Conservation (phyloP, 1,284 basidiomycete genomes). For the Ganoderma boninense region DNA sequence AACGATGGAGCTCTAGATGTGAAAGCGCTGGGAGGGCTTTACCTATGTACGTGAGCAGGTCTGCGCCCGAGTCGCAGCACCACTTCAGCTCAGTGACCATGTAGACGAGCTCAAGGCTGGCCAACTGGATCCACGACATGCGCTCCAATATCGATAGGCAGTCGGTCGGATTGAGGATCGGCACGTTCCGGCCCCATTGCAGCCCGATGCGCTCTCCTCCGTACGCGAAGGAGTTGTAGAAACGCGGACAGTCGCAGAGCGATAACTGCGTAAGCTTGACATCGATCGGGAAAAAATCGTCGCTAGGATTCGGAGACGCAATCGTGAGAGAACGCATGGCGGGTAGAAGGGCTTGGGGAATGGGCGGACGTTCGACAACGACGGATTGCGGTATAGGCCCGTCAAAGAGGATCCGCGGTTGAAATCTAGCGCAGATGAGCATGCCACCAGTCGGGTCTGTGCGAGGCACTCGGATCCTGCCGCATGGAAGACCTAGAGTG, state of each 20-base stretch:
- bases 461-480: neutral
- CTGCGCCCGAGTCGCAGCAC: neutral
- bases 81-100: neutral
- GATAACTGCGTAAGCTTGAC: constrained; percentile 8
- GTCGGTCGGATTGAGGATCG: neutral
- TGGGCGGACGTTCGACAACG: neutral
- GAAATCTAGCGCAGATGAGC: neutral
- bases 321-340: neutral
- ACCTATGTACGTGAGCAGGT: constrained; percentile 6
- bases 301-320: neutral
- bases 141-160: constrained; percentile 1
- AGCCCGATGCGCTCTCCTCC: neutral
- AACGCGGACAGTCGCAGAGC: constrained; percentile 19
- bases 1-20: constrained; percentile 12
- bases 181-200: neutral
- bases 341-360: neutral
- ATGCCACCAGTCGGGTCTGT: constrained; percentile 1
- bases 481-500: neutral
- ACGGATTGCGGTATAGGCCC: neutral
- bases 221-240: constrained; percentile 4
- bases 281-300: neutral
- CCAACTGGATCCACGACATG: neutral
- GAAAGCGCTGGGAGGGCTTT: neutral
- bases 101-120: constrained; percentile 14
- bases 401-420: neutral